A percentile compares a stretch with the other conserved stretches of the same genome.
phyloP scores from a whole-genome alignment of 2,329 filamentous ascomycete genomes.

The Pleomassaria siparia region DNA sequence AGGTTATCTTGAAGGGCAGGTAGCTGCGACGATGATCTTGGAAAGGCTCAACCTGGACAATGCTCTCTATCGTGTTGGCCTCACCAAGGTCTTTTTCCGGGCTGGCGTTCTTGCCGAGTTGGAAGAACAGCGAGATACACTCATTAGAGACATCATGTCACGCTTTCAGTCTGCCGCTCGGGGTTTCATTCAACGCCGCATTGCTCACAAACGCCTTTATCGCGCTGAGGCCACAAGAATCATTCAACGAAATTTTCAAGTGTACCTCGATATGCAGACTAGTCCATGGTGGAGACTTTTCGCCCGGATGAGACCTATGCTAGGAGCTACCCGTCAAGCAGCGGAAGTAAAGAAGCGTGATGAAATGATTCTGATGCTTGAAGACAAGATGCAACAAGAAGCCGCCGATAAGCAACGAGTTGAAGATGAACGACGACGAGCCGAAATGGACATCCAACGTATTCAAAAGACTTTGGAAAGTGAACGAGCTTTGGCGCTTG shows the following conservation, averaged over 20 bases:
- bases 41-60: constrained; percentile 84
- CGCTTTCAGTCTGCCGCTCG: constrained; percentile 90
- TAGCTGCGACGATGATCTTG: constrained; percentile 80
- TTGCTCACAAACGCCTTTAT: constrained; percentile 91
- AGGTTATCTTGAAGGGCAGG: constrained; percentile 88
- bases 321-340: constrained; percentile 88
- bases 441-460: constrained; percentile 81
- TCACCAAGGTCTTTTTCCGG: constrained; percentile 98
- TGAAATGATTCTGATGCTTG: constrained; percentile 85
- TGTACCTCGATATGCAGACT: constrained; percentile 84
- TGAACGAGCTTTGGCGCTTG: constrained; percentile 89
- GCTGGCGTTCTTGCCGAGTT: constrained; percentile 94
- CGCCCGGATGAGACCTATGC: constrained; percentile 88
- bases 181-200: constrained; percentile 83
- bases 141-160: constrained; percentile 93
- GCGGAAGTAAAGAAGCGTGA: constrained; percentile 94
- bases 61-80: constrained; percentile 84
- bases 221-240: constrained; percentile 92
- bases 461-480: constrained; percentile 95
- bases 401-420: constrained; percentile 72
- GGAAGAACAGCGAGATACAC: constrained; percentile 88
- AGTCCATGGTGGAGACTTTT: constrained; percentile 98
- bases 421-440: constrained; percentile 87
- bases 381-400: constrained; percentile 79
- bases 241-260: constrained; percentile 90